phyloP scores from a whole-genome alignment of 1,284 basidiomycete species.

The Papiliotrema flavescens region DNA sequence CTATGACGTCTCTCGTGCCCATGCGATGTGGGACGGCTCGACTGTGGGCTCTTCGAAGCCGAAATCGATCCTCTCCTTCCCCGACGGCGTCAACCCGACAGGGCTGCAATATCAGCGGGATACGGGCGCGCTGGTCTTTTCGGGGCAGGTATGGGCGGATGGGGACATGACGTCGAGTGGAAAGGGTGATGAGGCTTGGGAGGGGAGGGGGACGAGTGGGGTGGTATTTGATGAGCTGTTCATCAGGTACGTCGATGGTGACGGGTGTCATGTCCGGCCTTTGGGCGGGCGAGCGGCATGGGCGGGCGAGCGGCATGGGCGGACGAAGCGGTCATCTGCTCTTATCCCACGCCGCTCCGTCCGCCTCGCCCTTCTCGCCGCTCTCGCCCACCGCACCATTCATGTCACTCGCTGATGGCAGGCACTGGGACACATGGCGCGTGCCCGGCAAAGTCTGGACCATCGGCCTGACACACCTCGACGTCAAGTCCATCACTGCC shows the following conservation, averaged over 20 bases:
- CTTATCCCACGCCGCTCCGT: no score
- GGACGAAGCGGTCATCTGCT: no score
- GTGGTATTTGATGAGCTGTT: slow-evolving; percentile 73
- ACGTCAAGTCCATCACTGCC: not conserved
- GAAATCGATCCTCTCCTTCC: slow-evolving; percentile 26
- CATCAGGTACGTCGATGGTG: slow-evolving; percentile 71
- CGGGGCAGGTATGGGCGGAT: slow-evolving; percentile 70
- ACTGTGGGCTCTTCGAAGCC: not conserved
- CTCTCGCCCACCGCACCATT: not conserved
- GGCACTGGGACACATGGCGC: slow-evolving; percentile 89
- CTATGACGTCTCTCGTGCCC: slow-evolving; percentile 4
- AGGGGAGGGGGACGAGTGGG: slow-evolving; percentile 67
- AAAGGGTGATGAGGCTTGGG: slow-evolving; percentile 65
- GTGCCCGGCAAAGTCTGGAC: slow-evolving; percentile 61
- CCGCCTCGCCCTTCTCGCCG: no score
- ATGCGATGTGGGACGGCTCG: not conserved
- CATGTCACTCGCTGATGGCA: slow-evolving; percentile 38
- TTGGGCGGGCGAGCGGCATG: no score
- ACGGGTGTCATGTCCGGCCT: no score
- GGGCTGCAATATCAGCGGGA: slow-evolving; percentile 63
- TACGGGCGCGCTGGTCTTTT: slow-evolving; percentile 55
- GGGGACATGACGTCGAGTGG: slow-evolving; percentile 64
- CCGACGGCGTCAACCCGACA: slow-evolving; percentile 53
- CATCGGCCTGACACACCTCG: slow-evolving; percentile 45
- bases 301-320: no score